Percentiles rank a stretch among this genome's conserved stretches.
These are phyloP conservation scores for Phoma sp. DNA, from an alignment of 2,329 filamentous ascomycete genomes.

Conservation along the genomic window DNA sequence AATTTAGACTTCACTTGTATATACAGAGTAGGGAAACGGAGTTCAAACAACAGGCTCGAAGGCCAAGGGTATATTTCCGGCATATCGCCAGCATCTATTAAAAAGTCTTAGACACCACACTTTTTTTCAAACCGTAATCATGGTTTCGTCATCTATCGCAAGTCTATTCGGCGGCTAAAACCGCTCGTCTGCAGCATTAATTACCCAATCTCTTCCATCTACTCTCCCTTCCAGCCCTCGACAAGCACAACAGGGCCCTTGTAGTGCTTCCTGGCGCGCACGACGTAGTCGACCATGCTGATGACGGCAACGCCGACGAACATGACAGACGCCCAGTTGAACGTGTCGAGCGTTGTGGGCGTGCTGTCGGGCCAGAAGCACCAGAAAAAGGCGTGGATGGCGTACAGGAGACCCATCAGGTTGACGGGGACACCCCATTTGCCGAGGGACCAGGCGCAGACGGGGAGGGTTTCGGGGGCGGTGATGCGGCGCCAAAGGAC, in stretches of 20 bases:
- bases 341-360: slow-evolving; percentile 30
- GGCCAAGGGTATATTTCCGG: slow-evolving; percentile 7
- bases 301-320: slow-evolving; percentile 38
- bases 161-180: slow-evolving; percentile 2
- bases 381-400: slow-evolving; percentile 50
- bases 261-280: slow-evolving; percentile 42
- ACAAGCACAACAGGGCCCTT: slow-evolving; percentile 41
- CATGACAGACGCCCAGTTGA: slow-evolving; percentile 49
- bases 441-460: slow-evolving; percentile 49
- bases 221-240: slow-evolving; percentile 32
- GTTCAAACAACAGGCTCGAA: neutral
- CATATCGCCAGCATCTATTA: slow-evolving; percentile 4
- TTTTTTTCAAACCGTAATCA: neutral
- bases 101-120: slow-evolving; percentile 5
- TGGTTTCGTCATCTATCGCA: neutral
- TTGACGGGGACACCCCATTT: slow-evolving; percentile 49
- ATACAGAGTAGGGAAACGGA: neutral
- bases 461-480: slow-evolving; percentile 46
- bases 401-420: slow-evolving; percentile 44
- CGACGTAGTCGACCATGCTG: slow-evolving; percentile 36
- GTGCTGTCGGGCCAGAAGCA: slow-evolving; percentile 48
- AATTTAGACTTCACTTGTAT: too few relatives aligned
- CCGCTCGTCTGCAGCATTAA: neutral
- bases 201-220: slow-evolving; percentile 7
- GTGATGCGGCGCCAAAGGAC: slow-evolving; percentile 49